Evolutionary conservation across 2,329 filamentous ascomycete species (phyloP).

Genomic region (Fusarium anthophilum): DNA sequence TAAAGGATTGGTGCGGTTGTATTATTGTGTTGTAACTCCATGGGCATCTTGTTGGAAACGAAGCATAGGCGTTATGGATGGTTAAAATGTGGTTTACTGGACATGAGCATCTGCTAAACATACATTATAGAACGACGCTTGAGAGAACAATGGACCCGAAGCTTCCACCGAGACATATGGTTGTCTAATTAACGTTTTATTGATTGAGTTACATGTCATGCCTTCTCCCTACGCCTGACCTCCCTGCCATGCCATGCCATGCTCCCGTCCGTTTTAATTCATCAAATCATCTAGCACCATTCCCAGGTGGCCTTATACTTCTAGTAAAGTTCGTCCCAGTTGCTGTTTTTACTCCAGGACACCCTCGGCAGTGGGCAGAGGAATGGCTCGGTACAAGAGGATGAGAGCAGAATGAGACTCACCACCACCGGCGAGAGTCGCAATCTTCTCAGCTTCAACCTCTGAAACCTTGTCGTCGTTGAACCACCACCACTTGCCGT

Average conservation of each 20-base stretch:
- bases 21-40: conserved; percentile 24
- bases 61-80: conserved; percentile 20
- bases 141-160: background rate
- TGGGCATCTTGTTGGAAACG: background rate
- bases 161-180: background rate
- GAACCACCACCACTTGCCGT: conserved; percentile 99
- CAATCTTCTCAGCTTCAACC: conserved; percentile 90
- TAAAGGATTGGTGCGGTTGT: background rate
- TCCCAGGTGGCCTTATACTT: background rate
- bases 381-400: conserved; percentile 79
- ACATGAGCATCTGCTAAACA: background rate
- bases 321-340: background rate
- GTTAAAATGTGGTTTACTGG: background rate
- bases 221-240: conserved; percentile 29
- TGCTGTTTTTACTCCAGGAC: conserved; percentile 37
- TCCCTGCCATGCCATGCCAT: conserved; percentile 10
- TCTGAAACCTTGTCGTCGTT: conserved; percentile 98
- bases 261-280: conserved; percentile 17
- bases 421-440: conserved; percentile 87
- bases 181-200: conserved; percentile 12
- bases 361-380: conserved; percentile 68
- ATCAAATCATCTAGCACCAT: conserved; percentile 13
- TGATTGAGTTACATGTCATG: conserved; percentile 26
- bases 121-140: background rate
- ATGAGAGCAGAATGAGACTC: conserved; percentile 87